Percentiles rank a stretch among this genome's conserved stretches.
phyloP scores from a whole-genome alignment of 2,329 filamentous ascomycete genomes.

The Diaporthe nobilis region DNA sequence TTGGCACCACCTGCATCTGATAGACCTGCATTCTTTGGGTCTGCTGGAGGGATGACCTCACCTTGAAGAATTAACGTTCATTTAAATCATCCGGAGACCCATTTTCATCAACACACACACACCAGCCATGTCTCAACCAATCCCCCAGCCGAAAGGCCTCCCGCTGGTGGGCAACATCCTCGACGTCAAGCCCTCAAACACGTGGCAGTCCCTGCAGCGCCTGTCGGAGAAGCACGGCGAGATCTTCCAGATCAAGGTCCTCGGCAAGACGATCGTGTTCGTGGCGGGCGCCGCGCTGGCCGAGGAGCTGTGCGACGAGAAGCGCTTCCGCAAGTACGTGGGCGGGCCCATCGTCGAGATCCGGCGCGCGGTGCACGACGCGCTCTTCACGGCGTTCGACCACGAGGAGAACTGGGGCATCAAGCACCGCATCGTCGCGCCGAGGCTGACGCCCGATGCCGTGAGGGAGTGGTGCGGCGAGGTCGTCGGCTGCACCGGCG shows the following conservation, averaged over 20 bases:
- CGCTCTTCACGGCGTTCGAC: constrained; percentile 67
- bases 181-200: constrained; percentile 63
- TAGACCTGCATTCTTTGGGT: fast-evolving
- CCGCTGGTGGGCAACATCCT: constrained; percentile 67
- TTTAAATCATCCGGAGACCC: background rate
- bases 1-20: background rate
- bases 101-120: background rate
- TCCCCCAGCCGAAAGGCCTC: constrained; percentile 64
- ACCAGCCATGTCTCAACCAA: constrained; percentile 58
- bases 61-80: background rate
- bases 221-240: constrained; percentile 64
- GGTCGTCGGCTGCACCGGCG: constrained; percentile 63
- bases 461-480: constrained; percentile 59
- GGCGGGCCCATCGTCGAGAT: constrained; percentile 68
- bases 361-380: constrained; percentile 62
- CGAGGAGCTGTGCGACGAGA: constrained; percentile 64
- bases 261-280: constrained; percentile 58
- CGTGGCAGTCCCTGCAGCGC: constrained; percentile 63
- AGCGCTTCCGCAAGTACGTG: constrained; percentile 68
- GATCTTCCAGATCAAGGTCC: constrained; percentile 60
- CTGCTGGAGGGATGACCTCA: background rate
- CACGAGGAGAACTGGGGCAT: constrained; percentile 64
- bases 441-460: constrained; percentile 54
- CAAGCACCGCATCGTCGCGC: constrained; percentile 66
- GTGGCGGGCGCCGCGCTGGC: constrained; percentile 57